Evolutionary conservation across 495 filamentous ascomycete genomes (phyloP).

Genomic region (Niebla homalea): DNA sequence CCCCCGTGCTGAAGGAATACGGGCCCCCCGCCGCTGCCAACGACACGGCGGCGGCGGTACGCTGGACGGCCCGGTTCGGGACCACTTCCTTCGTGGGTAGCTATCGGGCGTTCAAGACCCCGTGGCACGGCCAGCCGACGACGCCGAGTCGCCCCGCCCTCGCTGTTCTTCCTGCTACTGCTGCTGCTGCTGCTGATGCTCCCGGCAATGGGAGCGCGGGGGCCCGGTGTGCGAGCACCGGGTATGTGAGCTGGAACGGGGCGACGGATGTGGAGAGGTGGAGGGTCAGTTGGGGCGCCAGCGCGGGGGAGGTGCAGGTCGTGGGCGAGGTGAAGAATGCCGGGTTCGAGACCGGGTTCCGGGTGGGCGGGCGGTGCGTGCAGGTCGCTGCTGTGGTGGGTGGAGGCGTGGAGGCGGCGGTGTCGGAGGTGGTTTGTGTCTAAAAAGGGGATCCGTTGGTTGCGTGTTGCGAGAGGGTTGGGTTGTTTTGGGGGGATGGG

Average conservation of each 20-base stretch:
- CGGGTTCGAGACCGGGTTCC: conserved; percentile 10
- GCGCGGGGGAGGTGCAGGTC: not conserved
- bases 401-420: too few relatives aligned
- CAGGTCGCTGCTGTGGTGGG: conserved; percentile 1
- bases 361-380: not conserved
- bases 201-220: conserved; percentile 11
- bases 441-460: too few relatives aligned
- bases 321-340: conserved; percentile 7
- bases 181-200: too few relatives aligned
- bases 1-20: conserved; percentile 38
- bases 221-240: not conserved
- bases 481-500: too few relatives aligned
- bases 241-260: conserved; percentile 31
- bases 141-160: conserved; percentile 25
- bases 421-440: too few relatives aligned
- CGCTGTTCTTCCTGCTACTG: conserved; percentile 1
- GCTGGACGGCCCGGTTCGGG: conserved; percentile 27
- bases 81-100: conserved; percentile 27
- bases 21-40: conserved; percentile 3
- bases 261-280: conserved; percentile 28
- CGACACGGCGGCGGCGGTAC: conserved; percentile 12
- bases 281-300: conserved; percentile 20
- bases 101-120: conserved; percentile 29
- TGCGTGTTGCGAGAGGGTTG: too few relatives aligned
- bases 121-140: conserved; percentile 29